Base-by-base conservation (phyloP, 805 yeast genomes). In the Wickerhamiella hasegawae region DNA sequence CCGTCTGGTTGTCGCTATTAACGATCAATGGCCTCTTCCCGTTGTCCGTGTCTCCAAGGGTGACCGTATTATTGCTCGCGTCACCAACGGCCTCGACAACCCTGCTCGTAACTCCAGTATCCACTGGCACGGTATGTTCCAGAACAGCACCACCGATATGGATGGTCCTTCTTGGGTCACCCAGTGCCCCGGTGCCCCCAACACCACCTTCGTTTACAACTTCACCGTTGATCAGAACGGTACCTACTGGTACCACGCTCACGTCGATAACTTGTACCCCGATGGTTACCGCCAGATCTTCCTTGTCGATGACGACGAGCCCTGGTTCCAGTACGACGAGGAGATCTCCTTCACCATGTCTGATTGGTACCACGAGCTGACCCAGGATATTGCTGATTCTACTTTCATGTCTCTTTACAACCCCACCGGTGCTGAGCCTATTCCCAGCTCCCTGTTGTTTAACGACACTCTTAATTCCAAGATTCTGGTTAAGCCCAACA, bases 391-490 rank as follows among this genome's bases (percentile, higher is more conserved):
- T 43, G 28, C 43, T 4, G 45, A 54, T 16, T 60, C 66, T 14
- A 39, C 47, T 25, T 85, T 90, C 62, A 53, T 84, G 63, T 70
- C 61, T 45, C 54, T 75, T 42, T 74, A 66, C 63, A 90, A 90
- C 59, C 98, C 98, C 40, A 82, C 95, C 8, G 98, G 98, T 52
- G 95, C 97, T 30, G 98, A 90, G 62, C 98, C 98, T 34, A 75
- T 90, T 46, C 98, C 98, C 6, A 78, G 80, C 45, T 64, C 68
- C 53, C 58, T 79, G 46, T 66, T 90, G 48, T 64, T 84, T 56
- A 87, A 87, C 61, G 83, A 84, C 53, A 76, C 94, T 10, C 69
- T 65, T 50, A 46, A 49, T 23, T 77, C 79, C 57, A 44, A 44
- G 35, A 62, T 69, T 51, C 45, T 59, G 6, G 92, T 87, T 37